These are phyloP conservation scores for Metarhizium anisopliae DNA, from an alignment of 2,329 filamentous ascomycete species.

Conservation along the genomic window DNA sequence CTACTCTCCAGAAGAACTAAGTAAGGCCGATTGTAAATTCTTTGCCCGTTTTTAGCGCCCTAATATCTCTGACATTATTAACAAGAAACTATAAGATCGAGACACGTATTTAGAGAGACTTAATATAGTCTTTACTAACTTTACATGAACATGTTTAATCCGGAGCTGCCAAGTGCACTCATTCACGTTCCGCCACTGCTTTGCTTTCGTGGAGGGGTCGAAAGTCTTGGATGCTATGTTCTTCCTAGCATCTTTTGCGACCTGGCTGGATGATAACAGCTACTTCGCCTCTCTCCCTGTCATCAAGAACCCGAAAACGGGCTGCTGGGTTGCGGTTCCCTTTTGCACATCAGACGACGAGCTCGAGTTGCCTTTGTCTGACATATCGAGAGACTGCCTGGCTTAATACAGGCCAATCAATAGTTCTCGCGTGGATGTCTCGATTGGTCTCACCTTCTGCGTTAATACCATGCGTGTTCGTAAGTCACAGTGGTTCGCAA, in stretches of 20 bases:
- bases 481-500: background rate
- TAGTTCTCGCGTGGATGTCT: no score
- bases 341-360: background rate
- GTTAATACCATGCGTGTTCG: no score
- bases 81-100: conserved; percentile 8
- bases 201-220: background rate
- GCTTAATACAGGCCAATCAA: no score
- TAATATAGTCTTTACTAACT: conserved; percentile 1
- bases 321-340: background rate
- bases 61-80: conserved; percentile 3
- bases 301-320: background rate
- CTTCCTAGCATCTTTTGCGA: background rate
- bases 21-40: conserved; percentile 5
- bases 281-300: background rate
- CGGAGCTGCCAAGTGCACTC: background rate
- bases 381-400: background rate
- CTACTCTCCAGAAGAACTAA: conserved; percentile 6
- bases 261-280: background rate
- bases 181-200: background rate
- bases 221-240: background rate
- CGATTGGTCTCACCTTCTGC: no score
- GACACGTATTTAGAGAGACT: conserved; percentile 5
- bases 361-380: background rate
- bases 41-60: conserved; percentile 9
- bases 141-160: background rate